A percentile compares a stretch with the other conserved stretches of the same genome.
phyloP scores from a whole-genome alignment of 2,329 filamentous ascomycete species.

The Triangularia verruculosa region DNA sequence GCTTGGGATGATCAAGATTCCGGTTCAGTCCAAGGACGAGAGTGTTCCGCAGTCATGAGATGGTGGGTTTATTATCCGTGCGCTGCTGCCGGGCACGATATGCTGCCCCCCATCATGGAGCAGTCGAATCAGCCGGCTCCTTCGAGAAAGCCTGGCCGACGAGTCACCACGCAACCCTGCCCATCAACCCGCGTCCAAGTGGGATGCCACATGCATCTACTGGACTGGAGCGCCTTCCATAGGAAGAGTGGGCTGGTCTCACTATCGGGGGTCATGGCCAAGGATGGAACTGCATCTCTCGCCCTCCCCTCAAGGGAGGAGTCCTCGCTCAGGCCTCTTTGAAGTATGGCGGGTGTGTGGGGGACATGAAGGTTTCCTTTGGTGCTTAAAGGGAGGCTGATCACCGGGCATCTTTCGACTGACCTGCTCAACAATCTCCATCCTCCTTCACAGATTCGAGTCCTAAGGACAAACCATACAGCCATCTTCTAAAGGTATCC shows the following conservation, averaged over 20 bases:
- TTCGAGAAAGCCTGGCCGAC: conserved; percentile 4
- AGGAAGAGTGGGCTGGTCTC: conserved; percentile 12
- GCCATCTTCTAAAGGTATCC: not conserved
- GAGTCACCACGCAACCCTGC: conserved; percentile 4
- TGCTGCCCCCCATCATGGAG: conserved; percentile 16
- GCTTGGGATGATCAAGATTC: conserved; percentile 19
- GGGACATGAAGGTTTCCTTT: conserved; percentile 11
- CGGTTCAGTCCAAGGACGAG: conserved; percentile 24
- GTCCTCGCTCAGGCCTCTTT: conserved; percentile 23
- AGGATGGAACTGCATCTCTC: conserved; percentile 14
- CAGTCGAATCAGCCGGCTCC: conserved; percentile 15
- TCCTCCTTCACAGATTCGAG: not conserved
- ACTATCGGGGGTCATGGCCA: conserved; percentile 9
- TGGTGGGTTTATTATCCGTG: conserved; percentile 26
- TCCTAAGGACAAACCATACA: not conserved
- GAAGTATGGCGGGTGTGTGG: conserved; percentile 10
- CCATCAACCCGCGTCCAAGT: conserved; percentile 15
- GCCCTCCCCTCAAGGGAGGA: not conserved
- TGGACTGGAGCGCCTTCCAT: conserved; percentile 19
- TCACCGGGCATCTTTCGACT: conserved; percentile 5
- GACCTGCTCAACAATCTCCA: not conserved
- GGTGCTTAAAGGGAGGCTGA: conserved; percentile 16
- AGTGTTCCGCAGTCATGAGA: conserved; percentile 24
- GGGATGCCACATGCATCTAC: conserved; percentile 27
- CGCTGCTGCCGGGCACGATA: conserved; percentile 19